Conservation (phyloP, 106 monocot species). For the Iris macrosiphon region DNA sequence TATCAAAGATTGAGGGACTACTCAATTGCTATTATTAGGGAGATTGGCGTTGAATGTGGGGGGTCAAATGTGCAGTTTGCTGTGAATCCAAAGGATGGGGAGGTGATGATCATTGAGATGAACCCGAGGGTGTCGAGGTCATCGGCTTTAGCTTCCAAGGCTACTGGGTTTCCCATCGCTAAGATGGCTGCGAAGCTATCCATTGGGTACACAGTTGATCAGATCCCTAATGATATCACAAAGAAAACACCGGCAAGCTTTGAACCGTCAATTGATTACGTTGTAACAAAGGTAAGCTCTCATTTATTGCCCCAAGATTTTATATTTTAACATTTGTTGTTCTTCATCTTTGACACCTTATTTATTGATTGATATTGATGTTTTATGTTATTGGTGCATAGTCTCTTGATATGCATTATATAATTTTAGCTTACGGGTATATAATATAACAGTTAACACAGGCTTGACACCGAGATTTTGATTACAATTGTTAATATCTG, state of each 20-base stretch:
- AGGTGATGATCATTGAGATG: constrained; percentile 99
- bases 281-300: constrained; percentile 91
- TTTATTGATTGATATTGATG: no score
- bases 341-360: no score
- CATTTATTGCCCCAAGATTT: no score
- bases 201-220: constrained; percentile 90
- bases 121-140: constrained; percentile 97
- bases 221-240: constrained; percentile 98
- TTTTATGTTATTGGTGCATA: no score
- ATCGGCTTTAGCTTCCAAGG: constrained; percentile 89
- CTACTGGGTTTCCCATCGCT: constrained; percentile 96
- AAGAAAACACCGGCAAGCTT: constrained; percentile 99
- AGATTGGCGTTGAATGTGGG: constrained; percentile 97
- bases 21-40: constrained; percentile 81
- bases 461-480: no score
- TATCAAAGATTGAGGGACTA: constrained; percentile 93
- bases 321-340: no score
- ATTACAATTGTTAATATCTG: no score
- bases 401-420: no score
- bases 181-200: constrained; percentile 98
- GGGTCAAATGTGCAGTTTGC: constrained; percentile 99
- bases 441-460: no score
- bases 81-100: constrained; percentile 86
- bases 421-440: no score
- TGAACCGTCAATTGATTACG: constrained; percentile 97